Base-by-base conservation (phyloP, 31 red algal genomes). In the Asparagopsis taxiformis region DNA sequence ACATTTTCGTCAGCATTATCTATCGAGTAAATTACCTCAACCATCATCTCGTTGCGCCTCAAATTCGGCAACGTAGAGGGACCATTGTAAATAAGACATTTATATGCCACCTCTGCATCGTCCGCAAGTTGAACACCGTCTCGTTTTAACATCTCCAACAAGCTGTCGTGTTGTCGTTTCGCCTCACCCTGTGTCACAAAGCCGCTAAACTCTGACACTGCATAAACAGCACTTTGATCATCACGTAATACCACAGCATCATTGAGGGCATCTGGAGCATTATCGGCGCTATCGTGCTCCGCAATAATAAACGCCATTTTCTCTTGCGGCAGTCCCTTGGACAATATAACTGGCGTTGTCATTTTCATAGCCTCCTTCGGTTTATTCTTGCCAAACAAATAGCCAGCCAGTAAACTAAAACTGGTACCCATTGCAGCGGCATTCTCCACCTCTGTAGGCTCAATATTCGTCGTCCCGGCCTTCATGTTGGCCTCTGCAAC, bases 121-220 rank as follows among this genome's bases (percentile, higher is more conserved):
- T 71, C 39, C 4, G 66, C 41, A 26, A 69, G 21, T 25, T 51
- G 23, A 39, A 83, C 50, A 31, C 38, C 58, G 31, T 83, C 67
- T 50, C 79, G 55, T 19, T 51, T 51, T 1, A 83, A 21, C 53
- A 62, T 22, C 0, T 49, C 55, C 25, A 83, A 38, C 79, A 83
- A 60, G 31, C 32, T 72, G 31, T 72, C 21, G 22, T 66, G 66
- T 46, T 83, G 79, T 51, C 79, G 62, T 53, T 71, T 72, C 22
- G 79, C 79, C 59, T 83, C 79, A 1, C 79, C 79, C 67, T 83
- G 79, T 36, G 79, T 83, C 55, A 83, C 79, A 34, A 65, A 83
- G 1, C 79, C 79, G 8, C 63, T 71, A 21, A 83, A 83, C 31
- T 83, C 79, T 24, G 60, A 53, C n/a, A 83, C 79, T 31, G 79